These are phyloP conservation scores for Eragrostis tef DNA, from an alignment of 202 grass and related monocot species.

Conservation along the genomic window DNA sequence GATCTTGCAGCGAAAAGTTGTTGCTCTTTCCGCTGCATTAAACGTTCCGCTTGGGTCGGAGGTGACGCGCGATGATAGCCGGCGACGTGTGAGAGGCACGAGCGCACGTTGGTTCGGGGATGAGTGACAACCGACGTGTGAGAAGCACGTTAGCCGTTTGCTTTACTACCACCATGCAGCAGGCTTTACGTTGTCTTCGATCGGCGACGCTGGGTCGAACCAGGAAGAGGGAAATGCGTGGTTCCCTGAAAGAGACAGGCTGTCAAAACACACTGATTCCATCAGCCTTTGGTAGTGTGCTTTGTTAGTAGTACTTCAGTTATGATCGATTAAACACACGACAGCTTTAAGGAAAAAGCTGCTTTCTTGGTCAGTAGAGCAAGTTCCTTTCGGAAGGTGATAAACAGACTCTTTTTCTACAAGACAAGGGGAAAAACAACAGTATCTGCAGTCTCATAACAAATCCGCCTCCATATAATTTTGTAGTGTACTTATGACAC, in stretches of 20 bases:
- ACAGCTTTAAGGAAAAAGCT: slow-evolving; percentile 36
- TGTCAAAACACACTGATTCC: slow-evolving; percentile 38
- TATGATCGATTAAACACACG: background rate
- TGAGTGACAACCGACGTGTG: too few species aligned
- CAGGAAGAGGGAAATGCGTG: slow-evolving; percentile 1
- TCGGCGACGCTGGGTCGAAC: background rate
- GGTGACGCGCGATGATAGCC: background rate
- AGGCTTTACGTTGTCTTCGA: background rate
- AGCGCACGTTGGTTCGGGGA: slow-evolving; percentile 7
- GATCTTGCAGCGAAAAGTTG: slow-evolving; percentile 37
- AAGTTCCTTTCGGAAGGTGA: slow-evolving; percentile 1
- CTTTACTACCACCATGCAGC: too few species aligned
- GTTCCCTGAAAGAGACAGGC: slow-evolving; percentile 25
- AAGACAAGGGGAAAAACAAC: background rate
- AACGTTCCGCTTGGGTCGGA: slow-evolving; percentile 26
- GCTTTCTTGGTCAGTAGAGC: slow-evolving; percentile 39
- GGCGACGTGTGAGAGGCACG: slow-evolving; percentile 19
- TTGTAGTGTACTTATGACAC: background rate
- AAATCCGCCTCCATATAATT: background rate
- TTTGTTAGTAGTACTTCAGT: slow-evolving; percentile 25
- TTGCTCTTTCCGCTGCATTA: slow-evolving; percentile 45
- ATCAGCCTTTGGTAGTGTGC: slow-evolving; percentile 5
- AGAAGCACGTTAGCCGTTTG: too few species aligned
- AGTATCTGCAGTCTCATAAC: background rate
- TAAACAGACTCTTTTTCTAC: background rate